phyloP scores from a whole-genome alignment of 495 filamentous ascomycete species.

The Penicillium psychrofluorescens region DNA sequence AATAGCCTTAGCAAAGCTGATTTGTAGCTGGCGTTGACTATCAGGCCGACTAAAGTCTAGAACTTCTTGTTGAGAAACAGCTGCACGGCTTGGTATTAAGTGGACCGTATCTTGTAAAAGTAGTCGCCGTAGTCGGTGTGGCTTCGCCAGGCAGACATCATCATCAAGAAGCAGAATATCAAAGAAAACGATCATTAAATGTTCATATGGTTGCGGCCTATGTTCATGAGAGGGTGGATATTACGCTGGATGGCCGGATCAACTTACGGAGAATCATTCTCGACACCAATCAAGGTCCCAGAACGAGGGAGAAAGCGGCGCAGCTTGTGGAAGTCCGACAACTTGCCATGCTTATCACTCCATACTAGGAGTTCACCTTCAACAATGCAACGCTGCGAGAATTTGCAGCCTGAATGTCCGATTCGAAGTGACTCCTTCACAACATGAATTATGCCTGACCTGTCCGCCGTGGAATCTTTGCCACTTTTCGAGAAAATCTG shows the following conservation, averaged over 20 bases:
- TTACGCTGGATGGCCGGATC: not conserved
- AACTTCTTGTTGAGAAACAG: constrained; percentile 51
- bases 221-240: constrained; percentile 3
- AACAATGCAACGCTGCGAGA: constrained; percentile 61
- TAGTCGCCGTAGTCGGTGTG: constrained; percentile 53
- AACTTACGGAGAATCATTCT: constrained; percentile 61
- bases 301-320: constrained; percentile 72
- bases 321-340: constrained; percentile 70
- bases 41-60: constrained; percentile 50
- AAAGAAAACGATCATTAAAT: constrained; percentile 79
- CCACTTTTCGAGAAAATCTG: constrained; percentile 88
- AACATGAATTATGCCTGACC: constrained; percentile 48
- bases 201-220: constrained; percentile 60
- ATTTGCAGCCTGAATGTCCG: constrained; percentile 43
- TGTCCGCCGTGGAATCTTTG: constrained; percentile 75
- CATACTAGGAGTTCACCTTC: constrained; percentile 80
- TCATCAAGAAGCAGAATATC: constrained; percentile 70
- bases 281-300: constrained; percentile 59
- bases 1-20: constrained; percentile 60
- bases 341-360: constrained; percentile 52
- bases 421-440: constrained; percentile 50
- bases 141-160: constrained; percentile 50
- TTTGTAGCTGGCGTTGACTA: constrained; percentile 43
- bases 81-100: constrained; percentile 49
- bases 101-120: constrained; percentile 52